Conservation (phyloP, 257 asterid species). For the Nicotiana paniculata region DNA sequence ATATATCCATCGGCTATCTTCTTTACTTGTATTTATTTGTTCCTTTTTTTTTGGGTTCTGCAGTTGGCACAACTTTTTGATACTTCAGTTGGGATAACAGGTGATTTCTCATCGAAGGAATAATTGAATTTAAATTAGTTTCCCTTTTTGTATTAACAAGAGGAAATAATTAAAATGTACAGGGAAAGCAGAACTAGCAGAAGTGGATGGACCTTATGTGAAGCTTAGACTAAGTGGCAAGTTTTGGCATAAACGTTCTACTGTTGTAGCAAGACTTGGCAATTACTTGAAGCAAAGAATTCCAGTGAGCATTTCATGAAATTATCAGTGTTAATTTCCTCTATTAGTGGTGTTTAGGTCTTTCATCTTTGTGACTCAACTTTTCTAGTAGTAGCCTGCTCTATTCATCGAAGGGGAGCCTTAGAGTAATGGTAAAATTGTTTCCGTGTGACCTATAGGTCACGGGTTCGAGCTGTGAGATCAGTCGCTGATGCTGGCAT, state of each 20-base stretch:
- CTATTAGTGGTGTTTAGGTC: no score
- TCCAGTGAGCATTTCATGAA: constrained; percentile 42
- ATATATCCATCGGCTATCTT: no score
- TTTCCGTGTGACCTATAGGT: no score
- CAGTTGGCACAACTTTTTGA: constrained; percentile 91
- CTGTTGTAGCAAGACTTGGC: constrained; percentile 74
- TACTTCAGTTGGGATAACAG: constrained; percentile 76
- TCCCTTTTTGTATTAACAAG: neutral
- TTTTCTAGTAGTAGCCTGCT: no score
- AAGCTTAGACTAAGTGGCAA: constrained; percentile 73
- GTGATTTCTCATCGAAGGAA: constrained; percentile 24
- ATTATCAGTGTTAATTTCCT: no score
- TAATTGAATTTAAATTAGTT: neutral
- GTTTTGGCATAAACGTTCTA: constrained; percentile 77
- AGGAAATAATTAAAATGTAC: neutral
- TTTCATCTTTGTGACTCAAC: no score
- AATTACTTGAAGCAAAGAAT: constrained; percentile 93
- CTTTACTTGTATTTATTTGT: neutral
- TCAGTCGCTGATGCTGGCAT: no score
- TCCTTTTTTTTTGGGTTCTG: constrained; percentile 2
- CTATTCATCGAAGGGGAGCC: no score
- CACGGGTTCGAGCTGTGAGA: no score
- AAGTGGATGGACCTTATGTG: constrained; percentile 85
- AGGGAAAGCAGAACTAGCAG: constrained; percentile 90
- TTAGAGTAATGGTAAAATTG: no score